Evolutionary conservation across 371 early-diverging fungal genomes (phyloP).

Genomic region (Choanephora cucurbitarum): DNA sequence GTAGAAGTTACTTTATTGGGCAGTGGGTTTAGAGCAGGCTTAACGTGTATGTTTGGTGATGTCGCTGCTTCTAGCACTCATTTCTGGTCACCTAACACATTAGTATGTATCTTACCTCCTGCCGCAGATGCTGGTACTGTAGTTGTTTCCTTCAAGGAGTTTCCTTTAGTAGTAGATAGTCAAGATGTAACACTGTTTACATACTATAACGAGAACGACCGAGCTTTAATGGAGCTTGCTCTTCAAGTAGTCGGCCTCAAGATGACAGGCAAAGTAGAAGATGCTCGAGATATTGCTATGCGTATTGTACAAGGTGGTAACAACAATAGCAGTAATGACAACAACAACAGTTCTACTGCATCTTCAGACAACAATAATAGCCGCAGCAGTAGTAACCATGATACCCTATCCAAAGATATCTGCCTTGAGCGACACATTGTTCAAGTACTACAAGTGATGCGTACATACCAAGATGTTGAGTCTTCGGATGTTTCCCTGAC

Average conservation of each 20-base stretch:
- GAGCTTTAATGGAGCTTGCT: conserved; percentile 79
- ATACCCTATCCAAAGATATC: conserved; percentile 11
- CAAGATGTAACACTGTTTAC: conserved; percentile 61
- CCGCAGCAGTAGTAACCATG: conserved; percentile 25
- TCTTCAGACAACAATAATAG: conserved; percentile 10
- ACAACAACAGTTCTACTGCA: conserved; percentile 1
- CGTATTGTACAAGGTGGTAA: conserved; percentile 66
- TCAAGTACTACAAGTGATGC: conserved; percentile 46
- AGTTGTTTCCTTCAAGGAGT: conserved; percentile 66
- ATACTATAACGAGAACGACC: conserved; percentile 75
- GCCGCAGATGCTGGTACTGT: conserved; percentile 72
- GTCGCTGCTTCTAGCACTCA: conserved; percentile 65
- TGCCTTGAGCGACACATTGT: conserved; percentile 43
- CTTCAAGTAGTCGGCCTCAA: conserved; percentile 82
- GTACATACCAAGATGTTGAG: conserved; percentile 39
- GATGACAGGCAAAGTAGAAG: conserved; percentile 75
- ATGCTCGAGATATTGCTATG: conserved; percentile 71
- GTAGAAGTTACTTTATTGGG: conserved; percentile 77
- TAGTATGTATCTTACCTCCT: conserved; percentile 83
- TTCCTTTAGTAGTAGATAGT: conserved; percentile 39
- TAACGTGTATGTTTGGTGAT: conserved; percentile 78
- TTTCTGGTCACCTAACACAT: conserved; percentile 69
- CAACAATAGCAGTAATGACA: conserved; percentile 12
- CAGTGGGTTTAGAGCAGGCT: conserved; percentile 67
- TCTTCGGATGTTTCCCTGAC: conserved; percentile 37